These are phyloP conservation scores for Sporothrix brasiliensis DNA, from an alignment of 2,329 filamentous ascomycete genomes.

Conservation along the genomic window DNA sequence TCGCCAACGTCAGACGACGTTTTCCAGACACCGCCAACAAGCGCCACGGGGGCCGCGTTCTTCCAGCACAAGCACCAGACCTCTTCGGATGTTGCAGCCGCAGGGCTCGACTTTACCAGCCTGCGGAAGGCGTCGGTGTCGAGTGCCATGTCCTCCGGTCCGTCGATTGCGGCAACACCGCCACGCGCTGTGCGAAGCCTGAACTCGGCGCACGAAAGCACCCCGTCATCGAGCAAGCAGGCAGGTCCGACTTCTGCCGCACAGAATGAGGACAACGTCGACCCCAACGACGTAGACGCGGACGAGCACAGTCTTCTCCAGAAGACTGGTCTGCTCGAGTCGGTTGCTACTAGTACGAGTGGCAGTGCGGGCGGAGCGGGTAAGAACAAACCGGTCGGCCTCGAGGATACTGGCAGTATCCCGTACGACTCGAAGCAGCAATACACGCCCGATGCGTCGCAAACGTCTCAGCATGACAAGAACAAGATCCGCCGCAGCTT, in stretches of 20 bases:
- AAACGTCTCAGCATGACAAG: slow-evolving; percentile 48
- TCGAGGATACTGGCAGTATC: not conserved
- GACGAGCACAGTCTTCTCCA: slow-evolving; percentile 68
- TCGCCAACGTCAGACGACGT: slow-evolving; percentile 52
- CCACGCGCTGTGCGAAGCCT: slow-evolving; percentile 42
- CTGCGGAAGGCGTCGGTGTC: slow-evolving; percentile 51
- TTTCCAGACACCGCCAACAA: slow-evolving; percentile 55
- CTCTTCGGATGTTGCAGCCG: slow-evolving; percentile 49
- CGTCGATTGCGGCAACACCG: slow-evolving; percentile 42
- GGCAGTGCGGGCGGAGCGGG: not conserved
- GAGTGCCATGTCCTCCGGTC: slow-evolving; percentile 47
- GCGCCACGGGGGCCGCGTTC: slow-evolving; percentile 45
- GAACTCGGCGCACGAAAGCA: slow-evolving; percentile 41
- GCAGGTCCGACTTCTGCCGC: slow-evolving; percentile 10
- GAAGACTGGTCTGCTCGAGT: slow-evolving; percentile 66
- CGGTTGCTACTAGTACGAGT: slow-evolving; percentile 35
- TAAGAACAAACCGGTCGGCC: slow-evolving; percentile 23
- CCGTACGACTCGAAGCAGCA: slow-evolving; percentile 23
- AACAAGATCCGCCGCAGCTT: slow-evolving; percentile 80
- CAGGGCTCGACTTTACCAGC: slow-evolving; percentile 44
- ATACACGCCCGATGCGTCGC: slow-evolving; percentile 35
- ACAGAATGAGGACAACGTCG: slow-evolving; percentile 34
- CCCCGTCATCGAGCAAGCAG: not conserved
- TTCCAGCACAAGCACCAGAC: slow-evolving; percentile 45
- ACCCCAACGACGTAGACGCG: slow-evolving; percentile 59